phyloP scores from a whole-genome alignment of 192 early-diverging fungal genomes.

The Linnemannia schmuckeri region DNA sequence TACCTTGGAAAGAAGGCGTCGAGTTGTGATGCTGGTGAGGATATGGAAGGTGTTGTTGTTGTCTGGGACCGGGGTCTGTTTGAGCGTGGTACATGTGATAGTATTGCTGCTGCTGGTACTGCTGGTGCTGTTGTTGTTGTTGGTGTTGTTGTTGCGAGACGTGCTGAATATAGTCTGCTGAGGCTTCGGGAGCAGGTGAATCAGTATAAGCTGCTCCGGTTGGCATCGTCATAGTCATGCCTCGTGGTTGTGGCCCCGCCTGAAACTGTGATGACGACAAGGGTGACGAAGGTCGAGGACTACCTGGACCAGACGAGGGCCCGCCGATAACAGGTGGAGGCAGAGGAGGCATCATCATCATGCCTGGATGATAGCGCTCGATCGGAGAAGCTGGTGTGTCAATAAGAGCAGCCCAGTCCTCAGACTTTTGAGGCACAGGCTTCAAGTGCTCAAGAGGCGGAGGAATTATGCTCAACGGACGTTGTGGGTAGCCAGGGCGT shows the following conservation, averaged over 20 bases:
- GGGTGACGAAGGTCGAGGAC: background rate
- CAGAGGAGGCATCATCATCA: constrained; percentile 6
- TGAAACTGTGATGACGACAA: background rate
- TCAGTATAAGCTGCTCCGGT: constrained; percentile 11
- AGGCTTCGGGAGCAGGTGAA: constrained; percentile 30
- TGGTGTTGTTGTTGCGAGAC: background rate
- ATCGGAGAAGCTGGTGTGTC: constrained; percentile 41
- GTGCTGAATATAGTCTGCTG: constrained; percentile 35
- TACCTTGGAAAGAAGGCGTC: constrained; percentile 29
- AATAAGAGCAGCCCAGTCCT: constrained; percentile 45
- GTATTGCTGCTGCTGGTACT: background rate
- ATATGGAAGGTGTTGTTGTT: background rate
- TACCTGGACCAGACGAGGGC: background rate
- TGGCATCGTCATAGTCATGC: background rate
- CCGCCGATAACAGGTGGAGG: background rate
- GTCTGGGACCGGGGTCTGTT: constrained; percentile 7
- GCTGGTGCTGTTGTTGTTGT: background rate
- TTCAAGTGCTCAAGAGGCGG: background rate
- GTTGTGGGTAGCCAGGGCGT: background rate
- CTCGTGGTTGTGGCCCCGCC: background rate
- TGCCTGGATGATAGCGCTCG: constrained; percentile 1
- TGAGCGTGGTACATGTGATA: constrained; percentile 8
- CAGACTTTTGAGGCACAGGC: constrained; percentile 42
- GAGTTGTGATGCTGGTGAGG: constrained; percentile 24
- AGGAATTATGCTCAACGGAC: background rate